phyloP scores from a whole-genome alignment of 2,329 filamentous ascomycete genomes.

The Fusarium buharicum region DNA sequence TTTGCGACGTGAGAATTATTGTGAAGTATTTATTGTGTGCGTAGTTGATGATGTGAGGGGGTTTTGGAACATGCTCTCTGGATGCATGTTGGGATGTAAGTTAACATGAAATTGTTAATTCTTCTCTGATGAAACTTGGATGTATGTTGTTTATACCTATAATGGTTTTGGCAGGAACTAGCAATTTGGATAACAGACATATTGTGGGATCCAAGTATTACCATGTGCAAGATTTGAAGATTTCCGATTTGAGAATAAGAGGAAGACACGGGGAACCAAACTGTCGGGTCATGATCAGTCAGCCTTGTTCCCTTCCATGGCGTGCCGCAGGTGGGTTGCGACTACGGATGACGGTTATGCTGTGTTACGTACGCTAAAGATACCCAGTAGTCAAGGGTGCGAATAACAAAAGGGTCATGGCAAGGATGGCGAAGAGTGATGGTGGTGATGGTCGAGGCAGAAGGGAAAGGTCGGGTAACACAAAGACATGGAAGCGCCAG shows the following conservation, averaged over 20 bases:
- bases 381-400: conserved; percentile 28
- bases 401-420: conserved; percentile 33
- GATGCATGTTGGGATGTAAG: too few relatives aligned
- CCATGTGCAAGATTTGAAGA: too few relatives aligned
- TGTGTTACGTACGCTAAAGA: conserved; percentile 43
- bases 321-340: conserved; percentile 35
- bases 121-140: too few relatives aligned
- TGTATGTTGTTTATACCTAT: too few relatives aligned
- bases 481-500: conserved; percentile 31
- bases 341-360: conserved; percentile 33
- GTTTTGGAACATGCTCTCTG: too few relatives aligned
- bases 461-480: conserved; percentile 41
- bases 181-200: not conserved
- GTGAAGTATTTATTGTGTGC: too few relatives aligned
- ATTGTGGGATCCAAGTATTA: not conserved
- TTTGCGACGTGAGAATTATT: not conserved
- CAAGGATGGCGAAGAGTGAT: conserved; percentile 29
- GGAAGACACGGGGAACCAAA: conserved; percentile 17
- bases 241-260: not conserved
- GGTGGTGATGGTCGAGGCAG: conserved; percentile 32
- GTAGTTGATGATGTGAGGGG: too few relatives aligned
- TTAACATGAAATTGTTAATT: too few relatives aligned
- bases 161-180: too few relatives aligned
- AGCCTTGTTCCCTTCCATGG: conserved; percentile 32
- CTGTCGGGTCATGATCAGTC: conserved; percentile 23